phyloP scores from a whole-genome alignment of 2,329 filamentous ascomycete species.

The Blastomyces gilchristii region DNA sequence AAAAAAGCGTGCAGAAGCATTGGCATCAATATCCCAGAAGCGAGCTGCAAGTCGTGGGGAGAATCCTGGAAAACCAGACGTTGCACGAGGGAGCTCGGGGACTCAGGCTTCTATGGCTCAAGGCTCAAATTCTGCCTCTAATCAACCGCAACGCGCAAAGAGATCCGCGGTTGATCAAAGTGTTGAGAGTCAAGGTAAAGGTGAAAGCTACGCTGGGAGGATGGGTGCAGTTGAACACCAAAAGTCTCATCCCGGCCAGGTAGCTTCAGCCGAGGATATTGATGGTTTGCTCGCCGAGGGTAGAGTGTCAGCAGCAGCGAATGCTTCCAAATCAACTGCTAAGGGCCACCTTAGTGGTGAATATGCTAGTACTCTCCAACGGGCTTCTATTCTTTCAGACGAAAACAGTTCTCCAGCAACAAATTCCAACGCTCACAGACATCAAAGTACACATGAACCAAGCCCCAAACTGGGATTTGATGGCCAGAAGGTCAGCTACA shows the following conservation, averaged over 20 bases:
- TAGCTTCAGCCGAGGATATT: constrained; percentile 14
- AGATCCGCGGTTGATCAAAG: not conserved
- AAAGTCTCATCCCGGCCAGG: not conserved
- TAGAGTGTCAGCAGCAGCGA: constrained; percentile 13
- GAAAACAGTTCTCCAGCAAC: constrained; percentile 12
- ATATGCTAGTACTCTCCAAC: not conserved
- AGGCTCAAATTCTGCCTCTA: not conserved
- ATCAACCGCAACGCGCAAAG: not conserved
- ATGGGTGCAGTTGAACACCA: not conserved
- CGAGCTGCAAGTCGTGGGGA: constrained; percentile 4
- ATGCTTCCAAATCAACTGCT: constrained; percentile 6
- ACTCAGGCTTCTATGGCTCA: not conserved
- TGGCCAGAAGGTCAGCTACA: not conserved
- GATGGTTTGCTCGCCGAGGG: constrained; percentile 16
- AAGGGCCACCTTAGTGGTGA: not conserved
- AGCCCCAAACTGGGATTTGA: not conserved
- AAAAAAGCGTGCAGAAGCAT: constrained; percentile 5
- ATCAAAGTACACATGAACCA: not conserved
- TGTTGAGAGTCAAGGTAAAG: not conserved
- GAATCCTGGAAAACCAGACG: not conserved
- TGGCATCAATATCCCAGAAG: constrained; percentile 8
- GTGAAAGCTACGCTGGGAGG: not conserved
- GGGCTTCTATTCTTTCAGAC: constrained; percentile 11
- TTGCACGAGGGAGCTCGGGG: not conserved
- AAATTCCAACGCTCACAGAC: not conserved